Base-by-base conservation (phyloP, 768 basidiomycete genomes). In the Austroboletus eburneus region DNA sequence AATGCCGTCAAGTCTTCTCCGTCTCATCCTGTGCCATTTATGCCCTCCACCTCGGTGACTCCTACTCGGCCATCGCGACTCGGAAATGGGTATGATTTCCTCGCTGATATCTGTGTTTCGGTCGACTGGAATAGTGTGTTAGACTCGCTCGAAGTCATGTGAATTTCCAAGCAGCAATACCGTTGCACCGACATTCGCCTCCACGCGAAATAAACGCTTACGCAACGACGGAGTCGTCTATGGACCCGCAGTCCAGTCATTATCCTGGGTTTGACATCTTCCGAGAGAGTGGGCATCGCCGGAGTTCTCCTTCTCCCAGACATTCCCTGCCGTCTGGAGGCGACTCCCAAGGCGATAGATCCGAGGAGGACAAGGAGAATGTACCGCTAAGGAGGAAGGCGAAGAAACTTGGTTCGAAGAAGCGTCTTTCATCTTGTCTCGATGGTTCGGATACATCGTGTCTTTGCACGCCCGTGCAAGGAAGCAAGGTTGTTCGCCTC, bases 251-350 rank as follows among this genome's bases (percentile, higher is more conserved):
- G 37, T 83, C 81, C 14, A 69, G 74, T 32, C 84, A 85, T 54
- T 84, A 83, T 59, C 85, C 85, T 12, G 83, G 84, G 14, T 86
- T 86, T 54, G 63, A 68, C 32, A 74, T 85, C 36, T 74, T 75
- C 56, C 75, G 67, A 56, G 83, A 85, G 37, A 43, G 38, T 10
- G 56, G 61, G 48, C 58, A 54, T 37, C 40, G 41, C 36, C 46
- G 49, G 20, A 49, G 16, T 32, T 42, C 53, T 17, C 43, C 42
- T 2, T 14, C 34, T 33, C 23, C 32, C 21, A 30, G 48, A 29
- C 40, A 22, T 13, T 38, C 43, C 3, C 24, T 42, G 21, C 38
- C 51, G 29, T 42, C 47, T n/a, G 47, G 37, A 24, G 23, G 33
- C 24, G 40, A 33, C 20, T 20, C 23, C 27, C 40, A 25, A 43